These are phyloP conservation scores for Apiotrichum akiyoshidainum DNA, from an alignment of 1,284 basidiomycete species.

Conservation along the genomic window DNA sequence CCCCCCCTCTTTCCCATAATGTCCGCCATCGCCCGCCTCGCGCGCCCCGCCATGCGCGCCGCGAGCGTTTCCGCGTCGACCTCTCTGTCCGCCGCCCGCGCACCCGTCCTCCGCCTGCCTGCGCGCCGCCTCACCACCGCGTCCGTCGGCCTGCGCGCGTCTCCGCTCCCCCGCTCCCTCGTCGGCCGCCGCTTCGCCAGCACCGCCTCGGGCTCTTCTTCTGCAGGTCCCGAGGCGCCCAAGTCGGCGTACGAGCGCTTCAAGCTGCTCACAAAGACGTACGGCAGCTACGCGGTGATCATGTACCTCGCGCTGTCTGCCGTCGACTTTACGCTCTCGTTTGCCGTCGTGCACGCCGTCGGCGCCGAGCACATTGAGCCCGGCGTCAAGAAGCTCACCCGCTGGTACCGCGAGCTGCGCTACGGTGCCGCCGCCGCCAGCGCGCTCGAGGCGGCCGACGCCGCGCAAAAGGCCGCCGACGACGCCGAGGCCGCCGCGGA, in stretches of 20 bases:
- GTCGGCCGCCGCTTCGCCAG: not conserved
- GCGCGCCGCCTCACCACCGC: not conserved
- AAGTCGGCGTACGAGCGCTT: slow-evolving; percentile 55
- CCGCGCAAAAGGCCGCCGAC: slow-evolving; percentile 19
- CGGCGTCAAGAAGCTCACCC: slow-evolving; percentile 61
- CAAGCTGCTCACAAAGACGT: slow-evolving; percentile 81
- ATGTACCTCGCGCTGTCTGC: slow-evolving; percentile 71
- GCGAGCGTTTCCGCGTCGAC: not conserved
- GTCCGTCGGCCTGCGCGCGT: slow-evolving; percentile 2
- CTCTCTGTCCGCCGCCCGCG: not conserved
- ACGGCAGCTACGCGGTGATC: slow-evolving; percentile 88
- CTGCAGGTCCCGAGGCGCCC: not conserved
- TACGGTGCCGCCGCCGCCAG: slow-evolving; percentile 30
- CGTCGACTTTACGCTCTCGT: slow-evolving; percentile 77
- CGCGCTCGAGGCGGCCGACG: slow-evolving; percentile 22
- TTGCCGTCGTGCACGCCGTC: slow-evolving; percentile 76
- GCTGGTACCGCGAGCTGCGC: slow-evolving; percentile 32
- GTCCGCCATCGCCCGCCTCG: not conserved
- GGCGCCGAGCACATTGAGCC: slow-evolving; percentile 85
- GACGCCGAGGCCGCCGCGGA: slow-evolving; percentile 57
- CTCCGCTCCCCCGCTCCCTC: not conserved
- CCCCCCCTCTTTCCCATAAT: not conserved
- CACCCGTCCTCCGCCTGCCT: not conserved
- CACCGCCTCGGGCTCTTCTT: not conserved
- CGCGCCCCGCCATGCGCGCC: slow-evolving; percentile 1